Evolutionary conservation across 345 rosid species (phyloP).

Genomic region (Tarenaya hassleriana): DNA sequence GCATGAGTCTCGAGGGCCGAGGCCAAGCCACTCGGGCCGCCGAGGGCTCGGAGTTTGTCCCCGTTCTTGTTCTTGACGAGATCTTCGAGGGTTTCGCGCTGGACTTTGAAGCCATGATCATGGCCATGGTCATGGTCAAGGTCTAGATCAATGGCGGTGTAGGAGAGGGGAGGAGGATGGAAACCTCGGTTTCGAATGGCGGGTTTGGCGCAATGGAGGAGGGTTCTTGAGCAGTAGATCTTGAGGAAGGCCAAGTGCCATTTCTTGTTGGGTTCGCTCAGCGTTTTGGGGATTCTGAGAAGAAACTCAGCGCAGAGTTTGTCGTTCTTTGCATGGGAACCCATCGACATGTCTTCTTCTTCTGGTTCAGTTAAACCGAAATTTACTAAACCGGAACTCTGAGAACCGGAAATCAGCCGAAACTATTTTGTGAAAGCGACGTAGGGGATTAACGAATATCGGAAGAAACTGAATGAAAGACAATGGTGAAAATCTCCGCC

Average conservation of each 20-base stretch:
- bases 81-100: slow-evolving; percentile 26
- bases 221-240: slow-evolving; percentile 48
- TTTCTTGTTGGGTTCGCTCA: slow-evolving; percentile 29
- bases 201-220: slow-evolving; percentile 27
- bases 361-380: neutral
- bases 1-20: slow-evolving; percentile 33
- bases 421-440: too few species aligned
- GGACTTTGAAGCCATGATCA: slow-evolving; percentile 24
- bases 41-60: slow-evolving; percentile 27
- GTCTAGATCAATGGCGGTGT: slow-evolving; percentile 18
- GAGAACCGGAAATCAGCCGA: too few species aligned
- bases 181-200: neutral
- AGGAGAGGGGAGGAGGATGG: slow-evolving; percentile 27
- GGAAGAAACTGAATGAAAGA: too few species aligned
- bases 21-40: slow-evolving; percentile 37
- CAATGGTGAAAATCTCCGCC: too few species aligned
- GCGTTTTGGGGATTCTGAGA: slow-evolving; percentile 25
- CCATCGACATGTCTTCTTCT: slow-evolving; percentile 15
- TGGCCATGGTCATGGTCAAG: slow-evolving; percentile 8
- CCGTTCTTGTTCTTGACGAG: slow-evolving; percentile 40
- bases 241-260: slow-evolving; percentile 51
- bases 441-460: too few species aligned
- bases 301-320: slow-evolving; percentile 24
- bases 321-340: slow-evolving; percentile 20
- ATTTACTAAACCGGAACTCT: slow-evolving; percentile 1